Evolutionary conservation across 371 early-diverging fungal genomes (phyloP), one percentile per base, ranked within the genome.

Genomic region (Circinella umbellata): DNA sequence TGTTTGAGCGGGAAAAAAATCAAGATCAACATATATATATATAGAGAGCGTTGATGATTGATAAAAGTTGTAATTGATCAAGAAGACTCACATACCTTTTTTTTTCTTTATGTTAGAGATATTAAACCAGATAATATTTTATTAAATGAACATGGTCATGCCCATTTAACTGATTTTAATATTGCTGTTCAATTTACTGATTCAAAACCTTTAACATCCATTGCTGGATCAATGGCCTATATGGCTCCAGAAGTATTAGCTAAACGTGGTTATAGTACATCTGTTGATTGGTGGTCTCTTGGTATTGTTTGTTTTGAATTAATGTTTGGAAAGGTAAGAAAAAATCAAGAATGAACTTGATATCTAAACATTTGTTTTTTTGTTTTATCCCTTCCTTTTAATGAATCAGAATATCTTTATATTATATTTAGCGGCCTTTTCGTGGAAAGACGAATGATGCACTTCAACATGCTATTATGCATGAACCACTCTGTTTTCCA

Each of bases 91-190:
- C 47, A 47, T 9, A 15, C 47, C 27, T 2, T 27, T 27, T 27
- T 27, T 27, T 27, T 27, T 27, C 11, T 42, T 42, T 3, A 49
- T 39, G 34, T 38, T 27, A 86, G 95, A 54, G 96, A 96, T 77
- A 66, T 94, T 49, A 95, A 95, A 76, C 97, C 97, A 3, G 97
- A 96, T 75, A 96, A 96, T 77, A 89, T 97, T 4, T 76, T 98
- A 18, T 74, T 97, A 64, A 93, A 95, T 68, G 87, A 86, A 65
- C 77, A 85, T 34, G 96, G 96, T 34, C 95, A 95, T 69, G 92
- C 90, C 0, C 93, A 93, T 67, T 73, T 96, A 69, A 92, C 95
- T 0, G 96, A 96, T 77, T 96, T 96, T 70, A 94, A 94, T 74
- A 90, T 93, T 80, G 93, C 93, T n/a, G 89, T 90, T 20, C 83